Evolutionary conservation across 176 grass and related monocot genomes (phyloP).

Genomic region (Oryza australiensis): DNA sequence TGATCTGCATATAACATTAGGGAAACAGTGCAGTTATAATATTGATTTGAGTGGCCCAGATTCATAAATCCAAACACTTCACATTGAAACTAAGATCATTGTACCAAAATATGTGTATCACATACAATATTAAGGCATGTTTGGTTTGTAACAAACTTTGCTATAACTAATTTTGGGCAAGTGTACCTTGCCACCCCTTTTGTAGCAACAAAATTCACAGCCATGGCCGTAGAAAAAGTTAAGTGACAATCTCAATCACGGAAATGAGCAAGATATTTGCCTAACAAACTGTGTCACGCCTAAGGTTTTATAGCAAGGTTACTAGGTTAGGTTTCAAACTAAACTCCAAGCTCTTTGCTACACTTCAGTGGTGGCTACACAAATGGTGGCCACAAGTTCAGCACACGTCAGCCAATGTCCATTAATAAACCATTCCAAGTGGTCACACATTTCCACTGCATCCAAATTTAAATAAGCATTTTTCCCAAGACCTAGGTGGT

Average conservation of each 20-base stretch:
- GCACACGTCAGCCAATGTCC: not conserved
- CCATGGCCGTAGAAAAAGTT: not conserved
- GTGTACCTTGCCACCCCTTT: not conserved
- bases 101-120: slow-evolving; percentile 11
- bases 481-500: not conserved
- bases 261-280: not conserved
- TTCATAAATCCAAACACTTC: not conserved
- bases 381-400: slow-evolving; percentile 15
- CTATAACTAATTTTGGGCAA: not conserved
- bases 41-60: slow-evolving; percentile 12
- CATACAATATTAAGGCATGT: not conserved
- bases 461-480: slow-evolving; percentile 11
- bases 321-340: not conserved
- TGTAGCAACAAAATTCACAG: not conserved
- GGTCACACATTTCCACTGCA: slow-evolving; percentile 9
- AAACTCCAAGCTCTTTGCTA: not conserved
- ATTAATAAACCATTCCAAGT: slow-evolving; percentile 5
- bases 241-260: not conserved
- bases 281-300: not conserved
- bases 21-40: slow-evolving; percentile 23
- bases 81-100: not conserved
- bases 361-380: not conserved
- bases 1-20: slow-evolving; percentile 53
- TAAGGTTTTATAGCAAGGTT: not conserved
- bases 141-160: not conserved